phyloP scores from a whole-genome alignment of 2,329 filamentous ascomycete genomes.

The Exophiala aquamarina region DNA sequence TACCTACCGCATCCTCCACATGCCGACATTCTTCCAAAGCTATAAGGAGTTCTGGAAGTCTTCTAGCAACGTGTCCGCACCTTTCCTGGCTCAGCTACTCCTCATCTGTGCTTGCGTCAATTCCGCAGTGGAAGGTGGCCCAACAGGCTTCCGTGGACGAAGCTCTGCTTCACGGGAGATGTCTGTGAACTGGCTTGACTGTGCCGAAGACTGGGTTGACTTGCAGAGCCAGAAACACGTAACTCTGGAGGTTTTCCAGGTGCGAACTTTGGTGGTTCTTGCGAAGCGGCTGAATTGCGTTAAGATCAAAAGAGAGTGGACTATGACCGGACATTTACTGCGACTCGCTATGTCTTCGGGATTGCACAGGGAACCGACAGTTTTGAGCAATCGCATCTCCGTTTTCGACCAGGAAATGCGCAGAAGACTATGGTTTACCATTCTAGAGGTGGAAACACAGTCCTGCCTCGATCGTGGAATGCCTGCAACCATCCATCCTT shows the following conservation, averaged over 20 bases:
- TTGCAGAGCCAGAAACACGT: conserved; percentile 52
- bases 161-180: conserved; percentile 19
- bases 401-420: conserved; percentile 54
- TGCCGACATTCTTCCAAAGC: conserved; percentile 56
- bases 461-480: conserved; percentile 57
- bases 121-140: conserved; percentile 14
- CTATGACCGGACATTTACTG: conserved; percentile 47
- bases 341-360: conserved; percentile 51
- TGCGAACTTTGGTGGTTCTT: conserved; percentile 48
- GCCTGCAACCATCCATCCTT: conserved; percentile 44
- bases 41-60: conserved; percentile 55
- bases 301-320: conserved; percentile 53
- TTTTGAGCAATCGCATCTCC: conserved; percentile 37
- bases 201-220: conserved; percentile 24
- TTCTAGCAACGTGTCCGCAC: conserved; percentile 17
- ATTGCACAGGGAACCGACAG: conserved; percentile 49
- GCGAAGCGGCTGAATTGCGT: conserved; percentile 49
- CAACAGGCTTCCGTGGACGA: conserved; percentile 18
- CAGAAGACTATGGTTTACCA: conserved; percentile 57
- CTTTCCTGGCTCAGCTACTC: conserved; percentile 25
- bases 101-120: conserved; percentile 22
- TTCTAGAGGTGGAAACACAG: conserved; percentile 58
- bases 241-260: conserved; percentile 49
- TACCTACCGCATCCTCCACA: conserved; percentile 57
- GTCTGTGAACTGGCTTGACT: conserved; percentile 26